A percentile compares a stretch with the other conserved stretches of the same genome.
phyloP scores from a whole-genome alignment of 2,329 filamentous ascomycete genomes.

The Elsinoe ampelina region DNA sequence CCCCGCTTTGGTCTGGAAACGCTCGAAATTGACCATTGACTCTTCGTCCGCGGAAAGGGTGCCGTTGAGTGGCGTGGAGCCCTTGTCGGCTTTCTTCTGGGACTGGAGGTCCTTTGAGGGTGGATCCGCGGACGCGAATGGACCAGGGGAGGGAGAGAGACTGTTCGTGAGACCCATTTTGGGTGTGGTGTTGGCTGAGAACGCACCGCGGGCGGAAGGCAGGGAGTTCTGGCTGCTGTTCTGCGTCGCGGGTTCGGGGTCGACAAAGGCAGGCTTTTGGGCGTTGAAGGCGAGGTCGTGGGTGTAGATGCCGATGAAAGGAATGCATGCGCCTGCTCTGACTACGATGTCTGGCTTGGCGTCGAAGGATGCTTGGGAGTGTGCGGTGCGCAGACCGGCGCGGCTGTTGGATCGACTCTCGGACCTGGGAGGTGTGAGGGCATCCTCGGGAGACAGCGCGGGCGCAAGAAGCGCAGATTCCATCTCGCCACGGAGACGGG shows the following conservation, averaged over 20 bases:
- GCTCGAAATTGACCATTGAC: constrained; percentile 73
- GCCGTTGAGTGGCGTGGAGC: background rate
- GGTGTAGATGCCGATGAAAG: constrained; percentile 72
- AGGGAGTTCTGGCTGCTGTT: background rate
- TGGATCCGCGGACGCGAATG: background rate
- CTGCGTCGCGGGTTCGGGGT: constrained; percentile 29
- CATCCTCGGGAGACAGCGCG: background rate
- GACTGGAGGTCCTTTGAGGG: background rate
- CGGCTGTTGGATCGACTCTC: constrained; percentile 3
- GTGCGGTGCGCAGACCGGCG: background rate
- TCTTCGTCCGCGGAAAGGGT: constrained; percentile 38
- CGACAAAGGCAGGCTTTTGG: constrained; percentile 65
- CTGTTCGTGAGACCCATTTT: background rate
- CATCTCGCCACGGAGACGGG: constrained; percentile 70
- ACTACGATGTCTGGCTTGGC: constrained; percentile 42
- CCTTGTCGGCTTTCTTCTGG: background rate
- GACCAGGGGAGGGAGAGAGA: background rate
- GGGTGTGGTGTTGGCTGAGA: background rate
- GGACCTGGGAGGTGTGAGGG: constrained; percentile 13
- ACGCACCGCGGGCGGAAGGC: constrained; percentile 9
- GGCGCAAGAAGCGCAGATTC: constrained; percentile 43
- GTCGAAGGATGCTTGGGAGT: background rate
- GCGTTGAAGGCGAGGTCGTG: constrained; percentile 76
- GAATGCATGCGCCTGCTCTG: constrained; percentile 42
- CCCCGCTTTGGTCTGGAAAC: constrained; percentile 63